These are phyloP conservation scores for Mucor mucedo DNA, from an alignment of 371 early-diverging fungal genomes.

Conservation along the genomic window DNA sequence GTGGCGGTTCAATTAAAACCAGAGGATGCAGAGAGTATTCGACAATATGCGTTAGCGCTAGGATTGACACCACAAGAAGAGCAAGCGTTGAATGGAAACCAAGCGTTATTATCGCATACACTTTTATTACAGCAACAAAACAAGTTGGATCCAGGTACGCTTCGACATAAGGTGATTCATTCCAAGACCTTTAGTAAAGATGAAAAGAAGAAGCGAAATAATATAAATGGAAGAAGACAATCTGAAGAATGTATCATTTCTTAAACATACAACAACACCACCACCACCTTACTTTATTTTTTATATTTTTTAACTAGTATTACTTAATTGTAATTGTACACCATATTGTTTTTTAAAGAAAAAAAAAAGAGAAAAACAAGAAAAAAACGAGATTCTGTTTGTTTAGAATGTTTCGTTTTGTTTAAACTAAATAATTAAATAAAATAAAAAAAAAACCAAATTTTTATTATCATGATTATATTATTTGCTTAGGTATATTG, in stretches of 20 bases:
- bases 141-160: slow-evolving; percentile 17
- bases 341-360: not conserved
- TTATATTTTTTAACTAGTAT: slow-evolving; percentile 7
- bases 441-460: too few relatives aligned
- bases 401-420: not conserved
- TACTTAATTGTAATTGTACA: slow-evolving; percentile 4
- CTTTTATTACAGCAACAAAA: slow-evolving; percentile 36
- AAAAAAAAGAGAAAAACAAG: not conserved
- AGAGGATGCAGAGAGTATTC: slow-evolving; percentile 42
- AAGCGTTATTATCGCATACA: slow-evolving; percentile 46
- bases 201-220: slow-evolving; percentile 23
- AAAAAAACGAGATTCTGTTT: not conserved
- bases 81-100: slow-evolving; percentile 42
- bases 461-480: too few relatives aligned
- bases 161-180: slow-evolving; percentile 18
- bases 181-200: slow-evolving; percentile 14
- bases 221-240: slow-evolving; percentile 22
- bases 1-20: slow-evolving; percentile 18
- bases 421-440: not conserved
- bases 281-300: not conserved
- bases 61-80: slow-evolving; percentile 51
- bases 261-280: slow-evolving; percentile 1
- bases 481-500: too few relatives aligned
- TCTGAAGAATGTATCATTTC: slow-evolving; percentile 34
- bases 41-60: slow-evolving; percentile 38